Base-by-base conservation (phyloP, 805 yeast genomes). In the Wickerhamomyces sydowiorum region DNA sequence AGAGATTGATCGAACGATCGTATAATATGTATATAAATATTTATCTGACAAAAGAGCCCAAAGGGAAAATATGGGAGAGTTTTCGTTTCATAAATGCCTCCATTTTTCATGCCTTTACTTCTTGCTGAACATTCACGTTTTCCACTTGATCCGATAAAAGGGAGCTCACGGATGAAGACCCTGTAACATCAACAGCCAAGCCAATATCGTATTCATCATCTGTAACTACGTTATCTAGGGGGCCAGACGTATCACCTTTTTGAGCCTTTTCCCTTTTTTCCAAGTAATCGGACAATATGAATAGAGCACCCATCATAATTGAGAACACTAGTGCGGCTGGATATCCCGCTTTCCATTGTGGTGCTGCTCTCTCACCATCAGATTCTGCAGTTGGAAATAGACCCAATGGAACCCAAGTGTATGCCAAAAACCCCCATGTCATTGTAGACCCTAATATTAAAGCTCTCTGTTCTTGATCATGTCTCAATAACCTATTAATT, bases 381-480 rank as follows among this genome's bases (percentile, higher is more conserved):
- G 14, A 20, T 17, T 24, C 40, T 22, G 40, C 40, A 18, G 40
- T 38, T 15, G 40, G 40, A 18, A 21, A 38, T 7, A 38, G 22
- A n/a, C 40, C 40, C 10, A 38, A 30, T 22, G 40, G 40, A 12
- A 34, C 35, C 40, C 40, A 38, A 15, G 34, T 29, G 13, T 29
- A 38, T n/a, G 30, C 36, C 2, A 38, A 24, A 12, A 29, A 30
- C 5, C 35, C 40, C 15, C 22, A 19, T 22, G 30, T 27, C 34
- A 29, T 29, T 15, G 24, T 38, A 13, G 34, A 38, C 2, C 36
- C 36, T 22, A 30, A n/a, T 17, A 38, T 36, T 5, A 38, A 15
- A 3, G 40, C 31, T 21, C 30, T 38, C 18, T 38, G 40, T 22
- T 38, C 40, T 22, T 29, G 40, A 38, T 38, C 40, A 22, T 38